Conservation (phyloP, 176 grass and related monocot genomes). For the Oryza coarctata region DNA sequence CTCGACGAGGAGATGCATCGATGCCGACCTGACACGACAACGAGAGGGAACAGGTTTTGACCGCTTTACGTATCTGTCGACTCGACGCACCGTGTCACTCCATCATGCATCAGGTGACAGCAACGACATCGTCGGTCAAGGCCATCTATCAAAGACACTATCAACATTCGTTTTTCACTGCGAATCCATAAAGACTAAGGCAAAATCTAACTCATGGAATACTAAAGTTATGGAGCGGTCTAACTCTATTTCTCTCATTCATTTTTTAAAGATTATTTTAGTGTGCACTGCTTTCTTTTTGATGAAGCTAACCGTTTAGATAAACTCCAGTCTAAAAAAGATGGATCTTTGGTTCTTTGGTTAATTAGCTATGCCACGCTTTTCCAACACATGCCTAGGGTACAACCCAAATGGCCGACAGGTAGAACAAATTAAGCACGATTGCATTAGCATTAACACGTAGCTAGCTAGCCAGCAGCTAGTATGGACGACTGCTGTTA, state of each 20-base stretch:
- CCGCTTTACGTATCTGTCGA: background rate
- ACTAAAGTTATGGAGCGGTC: too few relatives aligned
- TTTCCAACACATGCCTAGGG: background rate
- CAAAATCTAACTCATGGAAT: too few relatives aligned
- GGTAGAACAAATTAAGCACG: background rate
- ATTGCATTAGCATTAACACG: background rate
- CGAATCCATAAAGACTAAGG: background rate
- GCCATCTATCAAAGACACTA: background rate
- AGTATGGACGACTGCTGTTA: background rate
- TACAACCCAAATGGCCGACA: background rate
- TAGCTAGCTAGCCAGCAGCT: background rate
- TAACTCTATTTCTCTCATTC: too few relatives aligned
- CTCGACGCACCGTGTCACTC: too few relatives aligned
- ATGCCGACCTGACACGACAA: background rate
- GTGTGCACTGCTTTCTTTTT: too few relatives aligned
- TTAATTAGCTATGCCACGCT: background rate
- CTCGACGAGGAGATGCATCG: background rate
- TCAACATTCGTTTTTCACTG: background rate
- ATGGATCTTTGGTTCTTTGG: too few relatives aligned
- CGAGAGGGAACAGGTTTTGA: background rate
- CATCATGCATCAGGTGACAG: background rate
- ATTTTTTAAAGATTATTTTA: too few relatives aligned
- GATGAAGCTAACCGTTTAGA: too few relatives aligned
- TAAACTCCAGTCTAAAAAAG: too few relatives aligned
- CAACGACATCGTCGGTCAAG: background rate